Evolutionary conservation across 2,329 filamentous ascomycete species (phyloP), one percentile per base, ranked within the genome.

Genomic region (Claviceps spartinae): DNA sequence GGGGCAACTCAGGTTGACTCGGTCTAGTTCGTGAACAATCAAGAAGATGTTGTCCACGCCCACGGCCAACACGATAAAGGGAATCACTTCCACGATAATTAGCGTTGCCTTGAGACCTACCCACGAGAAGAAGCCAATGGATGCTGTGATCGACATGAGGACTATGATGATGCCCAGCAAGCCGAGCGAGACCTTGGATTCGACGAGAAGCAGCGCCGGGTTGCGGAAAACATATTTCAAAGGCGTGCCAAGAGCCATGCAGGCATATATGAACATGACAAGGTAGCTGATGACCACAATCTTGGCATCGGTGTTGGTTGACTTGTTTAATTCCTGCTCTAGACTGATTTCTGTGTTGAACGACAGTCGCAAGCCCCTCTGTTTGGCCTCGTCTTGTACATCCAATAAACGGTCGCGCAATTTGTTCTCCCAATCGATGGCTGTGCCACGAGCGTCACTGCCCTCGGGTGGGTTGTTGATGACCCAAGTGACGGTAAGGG

Each of bases 31-130:
- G 67, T 98, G 93, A 0, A 98, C 93, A 54, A 98, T 95, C 52
- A 98, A 73, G 71, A 98, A 98, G 61, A 98, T 97, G 63, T 98
- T 98, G 75, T 98, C 93, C 2, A 98, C 94, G 46, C 93, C 93
- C 30, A 98, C 90, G 13, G 93, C 93, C 20, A 98, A 73, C 9
- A 98, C 91, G 57, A 98, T 83, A 68, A 98, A 98, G 0, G 93
- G 93, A 57, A 98, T 98, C 55, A 98, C 93, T 64, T 98, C 93
- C 4, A 94, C 91, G 55, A 98, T 98, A 62, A 98, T 98, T 58
- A 98, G 74, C 0, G 93, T 98, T 14, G 91, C 93, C 69, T 95
- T 96, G 62, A 98, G 80, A 1, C 90, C 90, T 40, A 82, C 79
- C 65, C 88, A 93, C 1, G 93, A 95, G 63, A 97, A 98, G 43